phyloP scores from a whole-genome alignment of 2,329 filamentous ascomycete species.

The Talaromyces sp. region DNA sequence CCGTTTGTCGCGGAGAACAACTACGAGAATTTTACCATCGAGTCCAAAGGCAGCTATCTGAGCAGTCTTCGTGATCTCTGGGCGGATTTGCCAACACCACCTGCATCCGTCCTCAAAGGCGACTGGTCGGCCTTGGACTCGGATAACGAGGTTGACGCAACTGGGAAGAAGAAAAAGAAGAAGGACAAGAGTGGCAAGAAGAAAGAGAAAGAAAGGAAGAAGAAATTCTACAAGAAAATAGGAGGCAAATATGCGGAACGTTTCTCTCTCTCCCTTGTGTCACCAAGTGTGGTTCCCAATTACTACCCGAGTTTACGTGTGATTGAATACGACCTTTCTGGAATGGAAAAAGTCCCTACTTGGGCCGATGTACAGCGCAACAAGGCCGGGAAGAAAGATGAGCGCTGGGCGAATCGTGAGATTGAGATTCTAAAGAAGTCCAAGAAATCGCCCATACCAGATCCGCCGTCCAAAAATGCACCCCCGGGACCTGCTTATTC shows the following conservation, averaged over 20 bases:
- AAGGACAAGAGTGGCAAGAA: not conserved
- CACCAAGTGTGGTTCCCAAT: conserved; percentile 86
- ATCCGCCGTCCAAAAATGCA: conserved; percentile 66
- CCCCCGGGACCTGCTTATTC: conserved; percentile 87
- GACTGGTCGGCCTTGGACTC: conserved; percentile 25
- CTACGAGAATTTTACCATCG: conserved; percentile 55
- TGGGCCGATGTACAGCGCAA: conserved; percentile 23
- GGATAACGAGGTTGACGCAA: conserved; percentile 44
- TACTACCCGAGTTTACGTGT: conserved; percentile 87
- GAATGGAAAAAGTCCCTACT: conserved; percentile 57
- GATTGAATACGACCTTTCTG: conserved; percentile 88
- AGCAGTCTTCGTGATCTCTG: conserved; percentile 72
- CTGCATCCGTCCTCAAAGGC: conserved; percentile 22
- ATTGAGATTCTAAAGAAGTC: conserved; percentile 24
- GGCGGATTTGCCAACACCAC: conserved; percentile 65
- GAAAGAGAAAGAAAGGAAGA: conserved; percentile 39
- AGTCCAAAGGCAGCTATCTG: conserved; percentile 75
- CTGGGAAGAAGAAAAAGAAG: conserved; percentile 36
- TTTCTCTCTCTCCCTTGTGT: conserved; percentile 75
- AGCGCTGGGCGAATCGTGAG: conserved; percentile 11
- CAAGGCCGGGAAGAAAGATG: not conserved
- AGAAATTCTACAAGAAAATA: conserved; percentile 61
- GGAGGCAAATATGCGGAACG: conserved; percentile 80
- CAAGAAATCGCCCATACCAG: conserved; percentile 61
- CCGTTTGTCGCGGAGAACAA: conserved; percentile 17